phyloP scores from a whole-genome alignment of 2,329 filamentous ascomycete species.

The Penicillium polonicum region DNA sequence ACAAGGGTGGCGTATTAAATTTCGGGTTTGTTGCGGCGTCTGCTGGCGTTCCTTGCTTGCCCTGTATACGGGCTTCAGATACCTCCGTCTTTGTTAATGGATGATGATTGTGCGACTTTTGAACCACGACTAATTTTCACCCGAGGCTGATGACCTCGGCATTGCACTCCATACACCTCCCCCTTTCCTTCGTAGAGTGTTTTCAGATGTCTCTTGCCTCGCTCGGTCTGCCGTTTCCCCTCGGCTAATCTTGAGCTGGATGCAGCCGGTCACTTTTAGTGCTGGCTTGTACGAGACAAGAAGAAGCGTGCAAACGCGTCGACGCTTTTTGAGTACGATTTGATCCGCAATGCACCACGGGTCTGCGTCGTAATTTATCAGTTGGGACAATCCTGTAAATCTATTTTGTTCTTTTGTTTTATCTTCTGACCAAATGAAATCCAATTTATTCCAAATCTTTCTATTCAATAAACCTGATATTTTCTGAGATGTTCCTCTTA shows the following conservation, averaged over 20 bases:
- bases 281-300: conserved; percentile 48
- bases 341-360: conserved; percentile 36
- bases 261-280: conserved; percentile 27
- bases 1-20: conserved; percentile 56
- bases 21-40: conserved; percentile 27
- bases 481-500: not conserved
- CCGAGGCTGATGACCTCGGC: not conserved
- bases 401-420: not conserved
- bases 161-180: not conserved
- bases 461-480: not conserved
- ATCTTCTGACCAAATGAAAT: not conserved
- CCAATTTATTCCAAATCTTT: not conserved
- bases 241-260: conserved; percentile 45
- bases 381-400: conserved; percentile 36
- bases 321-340: conserved; percentile 55
- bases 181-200: not conserved
- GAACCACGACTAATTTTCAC: conserved; percentile 6
- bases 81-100: conserved; percentile 23
- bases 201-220: conserved; percentile 47
- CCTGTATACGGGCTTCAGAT: conserved; percentile 27
- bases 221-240: conserved; percentile 45
- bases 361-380: conserved; percentile 48
- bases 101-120: conserved; percentile 16
- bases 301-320: conserved; percentile 35
- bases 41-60: conserved; percentile 20